Base-by-base conservation (phyloP, 2,329 filamentous ascomycete species). In the Chrysoporthe austroafricana region DNA sequence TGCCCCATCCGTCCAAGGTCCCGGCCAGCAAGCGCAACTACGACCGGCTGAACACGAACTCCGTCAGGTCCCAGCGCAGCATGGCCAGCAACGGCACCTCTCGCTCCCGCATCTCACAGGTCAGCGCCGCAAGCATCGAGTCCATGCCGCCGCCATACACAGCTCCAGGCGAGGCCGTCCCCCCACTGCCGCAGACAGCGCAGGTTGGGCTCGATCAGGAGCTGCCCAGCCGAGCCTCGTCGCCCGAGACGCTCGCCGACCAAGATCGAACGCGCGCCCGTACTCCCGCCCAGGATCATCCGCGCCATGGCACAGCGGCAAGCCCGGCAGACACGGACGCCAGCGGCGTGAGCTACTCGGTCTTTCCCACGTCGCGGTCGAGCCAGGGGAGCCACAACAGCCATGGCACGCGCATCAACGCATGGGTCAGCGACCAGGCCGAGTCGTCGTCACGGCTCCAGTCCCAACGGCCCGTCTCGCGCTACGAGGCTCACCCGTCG, bases 371-470 rank as follows among this genome's bases (percentile, higher is more conserved):
- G 16, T 60, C 64, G n/a, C 64, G 61, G 34, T 36, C 18, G 2
- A 43, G 32, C n/a, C 61, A 63, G 13, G 54, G 32, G 2, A 26
- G 21, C 16, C 60, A 62, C 4, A 62, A 18, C 32, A 62, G 60
- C 58, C 36, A 39, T 13, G 66, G 66, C 32, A 62, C 34, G 21
- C 60, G 59, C 43, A 66, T 54, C 18, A 66, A 64, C 1, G 67
- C 67, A 7, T 66, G 67, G 67, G 57, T 66, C 21, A 58, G 48
- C 34, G 67, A 69, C 32, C 64, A 67, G 11, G 67, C 16, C 36
- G 58, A 59, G 8, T 4, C 61, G 21, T 5, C 58, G 0, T 43
- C 64, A 4, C 58, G 61, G 16, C 42, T 39, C n/a, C 64, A 43
- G 32, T 34, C 60, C 4, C 61, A 64, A n/a, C 64, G 67, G 14